Evolutionary conservation across 805 yeast genomes (phyloP).

Genomic region (Debaryomyces hansenii): DNA sequence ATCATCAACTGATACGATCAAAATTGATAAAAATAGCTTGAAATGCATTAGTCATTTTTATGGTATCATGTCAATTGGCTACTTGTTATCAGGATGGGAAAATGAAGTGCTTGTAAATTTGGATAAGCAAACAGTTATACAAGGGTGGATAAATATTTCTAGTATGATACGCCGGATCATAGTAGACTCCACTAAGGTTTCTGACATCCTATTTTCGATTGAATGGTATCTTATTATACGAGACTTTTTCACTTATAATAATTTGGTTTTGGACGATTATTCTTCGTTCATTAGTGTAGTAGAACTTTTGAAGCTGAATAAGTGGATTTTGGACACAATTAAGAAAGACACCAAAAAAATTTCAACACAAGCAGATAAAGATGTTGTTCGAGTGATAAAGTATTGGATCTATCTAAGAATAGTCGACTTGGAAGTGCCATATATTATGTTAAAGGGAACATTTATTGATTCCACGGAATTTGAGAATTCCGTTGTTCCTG

Average conservation of each 20-base stretch:
- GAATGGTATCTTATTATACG: slow-evolving; percentile 26
- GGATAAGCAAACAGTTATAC: slow-evolving; percentile 12
- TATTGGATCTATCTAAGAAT: too few relatives aligned
- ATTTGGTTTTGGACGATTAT: slow-evolving; percentile 21
- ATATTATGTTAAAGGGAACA: too few relatives aligned
- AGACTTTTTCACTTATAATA: slow-evolving; percentile 17
- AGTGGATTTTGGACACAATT: slow-evolving; percentile 17
- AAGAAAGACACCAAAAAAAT: slow-evolving; percentile 16
- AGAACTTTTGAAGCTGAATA: slow-evolving; percentile 15
- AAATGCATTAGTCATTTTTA: too few relatives aligned
- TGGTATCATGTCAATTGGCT: too few relatives aligned
- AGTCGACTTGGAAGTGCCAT: too few relatives aligned
- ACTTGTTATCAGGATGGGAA: too few relatives aligned
- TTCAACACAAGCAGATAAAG: too few relatives aligned
- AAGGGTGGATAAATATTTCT: slow-evolving; percentile 15
- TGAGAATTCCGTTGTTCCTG: slow-evolving; percentile 25
- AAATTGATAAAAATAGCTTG: too few relatives aligned
- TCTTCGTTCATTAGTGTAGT: slow-evolving; percentile 28
- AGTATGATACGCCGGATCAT: slow-evolving; percentile 16
- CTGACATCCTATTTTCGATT: slow-evolving; percentile 23
- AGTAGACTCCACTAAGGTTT: slow-evolving; percentile 16
- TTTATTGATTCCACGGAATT: slow-evolving; percentile 20
- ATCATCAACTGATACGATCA: too few relatives aligned
- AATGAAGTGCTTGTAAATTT: too few relatives aligned
- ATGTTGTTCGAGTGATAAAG: too few relatives aligned